Conservation (phyloP, 2,329 filamentous ascomycete species). For the Alternaria sp. region DNA sequence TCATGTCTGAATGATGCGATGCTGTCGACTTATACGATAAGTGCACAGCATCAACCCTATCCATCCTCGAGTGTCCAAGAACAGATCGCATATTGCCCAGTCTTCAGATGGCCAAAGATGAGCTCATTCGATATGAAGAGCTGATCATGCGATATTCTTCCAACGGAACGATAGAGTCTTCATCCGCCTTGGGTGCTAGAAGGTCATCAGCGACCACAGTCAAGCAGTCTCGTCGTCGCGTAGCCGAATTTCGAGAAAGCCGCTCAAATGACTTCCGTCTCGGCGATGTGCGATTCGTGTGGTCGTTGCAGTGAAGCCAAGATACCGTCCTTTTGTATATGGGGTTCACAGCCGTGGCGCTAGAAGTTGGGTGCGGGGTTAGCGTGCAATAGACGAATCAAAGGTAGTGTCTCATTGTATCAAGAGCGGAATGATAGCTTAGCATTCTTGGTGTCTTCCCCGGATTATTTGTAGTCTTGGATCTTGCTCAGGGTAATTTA, state of each 20-base stretch:
- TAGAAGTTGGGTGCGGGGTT: slow-evolving; percentile 24
- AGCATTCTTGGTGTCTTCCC: slow-evolving; percentile 26
- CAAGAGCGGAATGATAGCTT: slow-evolving; percentile 9
- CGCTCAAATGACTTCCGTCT: slow-evolving; percentile 11
- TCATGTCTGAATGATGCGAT: background rate
- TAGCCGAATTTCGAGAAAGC: slow-evolving; percentile 15
- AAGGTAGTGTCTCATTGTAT: slow-evolving; percentile 6
- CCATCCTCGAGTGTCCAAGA: background rate
- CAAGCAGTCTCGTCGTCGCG: slow-evolving; percentile 16
- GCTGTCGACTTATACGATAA: background rate
- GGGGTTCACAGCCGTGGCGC: slow-evolving; percentile 21
- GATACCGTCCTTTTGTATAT: slow-evolving; percentile 30
- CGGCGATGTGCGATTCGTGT: slow-evolving; percentile 11
- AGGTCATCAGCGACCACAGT: slow-evolving; percentile 6
- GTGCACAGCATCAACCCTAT: background rate
- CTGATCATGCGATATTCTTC: slow-evolving; percentile 24
- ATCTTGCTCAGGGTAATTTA: slow-evolving; percentile 15
- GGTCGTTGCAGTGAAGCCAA: slow-evolving; percentile 24
- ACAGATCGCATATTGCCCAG: slow-evolving; percentile 23
- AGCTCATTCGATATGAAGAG: slow-evolving; percentile 15
- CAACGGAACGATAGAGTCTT: slow-evolving; percentile 28
- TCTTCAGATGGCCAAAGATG: slow-evolving; percentile 13
- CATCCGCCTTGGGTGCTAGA: slow-evolving; percentile 25
- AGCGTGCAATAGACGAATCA: slow-evolving; percentile 24
- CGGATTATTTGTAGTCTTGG: slow-evolving; percentile 29